These are phyloP conservation scores for Dendrobium huoshanense DNA, from an alignment of 106 monocot species.

Conservation along the genomic window DNA sequence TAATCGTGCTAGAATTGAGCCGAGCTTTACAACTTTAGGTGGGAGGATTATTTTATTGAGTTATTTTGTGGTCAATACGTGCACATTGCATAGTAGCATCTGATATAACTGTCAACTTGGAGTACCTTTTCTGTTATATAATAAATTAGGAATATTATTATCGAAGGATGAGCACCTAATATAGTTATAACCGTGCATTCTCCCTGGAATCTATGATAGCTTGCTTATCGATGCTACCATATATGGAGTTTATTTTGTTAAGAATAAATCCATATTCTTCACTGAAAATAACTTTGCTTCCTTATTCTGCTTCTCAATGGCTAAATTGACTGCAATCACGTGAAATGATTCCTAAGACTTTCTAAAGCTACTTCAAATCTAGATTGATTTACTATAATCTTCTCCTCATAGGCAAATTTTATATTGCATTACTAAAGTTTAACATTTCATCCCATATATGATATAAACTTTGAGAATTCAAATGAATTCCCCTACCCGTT, in stretches of 20 bases:
- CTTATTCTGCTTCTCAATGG: not conserved
- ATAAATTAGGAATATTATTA: not conserved
- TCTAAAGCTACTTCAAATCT: not conserved
- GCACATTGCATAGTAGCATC: not conserved
- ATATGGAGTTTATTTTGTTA: not conserved
- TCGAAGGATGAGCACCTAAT: not conserved
- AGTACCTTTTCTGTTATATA: not conserved
- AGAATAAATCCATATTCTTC: not conserved
- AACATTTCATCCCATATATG: not conserved
- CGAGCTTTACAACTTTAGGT: slow-evolving; percentile 93
- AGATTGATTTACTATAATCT: not conserved
- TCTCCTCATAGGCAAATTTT: not conserved
- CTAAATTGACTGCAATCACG: not conserved
- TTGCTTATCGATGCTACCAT: not conserved
- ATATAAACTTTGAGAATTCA: not conserved
- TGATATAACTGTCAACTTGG: not conserved
- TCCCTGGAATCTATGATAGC: not conserved
- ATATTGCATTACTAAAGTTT: not conserved
- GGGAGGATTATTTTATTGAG: slow-evolving; percentile 3
- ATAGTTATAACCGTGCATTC: not conserved
- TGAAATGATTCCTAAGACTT: not conserved
- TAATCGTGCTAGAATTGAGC: slow-evolving; percentile 92
- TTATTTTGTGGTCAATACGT: slow-evolving; percentile 1
- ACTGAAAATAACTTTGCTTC: not conserved
- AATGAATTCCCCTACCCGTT: not conserved